Base-by-base conservation (phyloP, 2,329 filamentous ascomycete genomes). In the Claviceps lovelessii region DNA sequence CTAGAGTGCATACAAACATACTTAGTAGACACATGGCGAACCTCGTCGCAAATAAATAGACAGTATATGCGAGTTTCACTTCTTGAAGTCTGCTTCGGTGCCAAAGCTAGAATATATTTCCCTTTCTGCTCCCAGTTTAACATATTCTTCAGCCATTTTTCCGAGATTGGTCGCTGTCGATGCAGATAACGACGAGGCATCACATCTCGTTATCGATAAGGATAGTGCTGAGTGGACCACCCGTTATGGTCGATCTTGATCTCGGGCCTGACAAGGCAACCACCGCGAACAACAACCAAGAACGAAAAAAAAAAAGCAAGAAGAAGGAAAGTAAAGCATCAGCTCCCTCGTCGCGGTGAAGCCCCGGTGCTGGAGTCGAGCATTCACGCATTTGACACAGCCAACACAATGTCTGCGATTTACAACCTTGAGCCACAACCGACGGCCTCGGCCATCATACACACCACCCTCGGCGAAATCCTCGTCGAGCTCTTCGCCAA, bases 391-490 rank as follows among this genome's bases (percentile, higher is more conserved):
- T n/a, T 29, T 8, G 33, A 19, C 11, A n/a, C 31, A 44, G n/a
- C n/a, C n/a, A 33, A 50, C 15, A 51, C n/a, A 33, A 96, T 97
- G 91, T 91, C 89, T 55, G 77, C 87, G 48, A 84, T 90, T 56
- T 97, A 97, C 72, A 94, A 95, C 63, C 88, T 94, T 64, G 91
- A 96, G 71, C 91, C 93, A 53, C 89, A 91, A 65, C 89, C 93
- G 49, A 96, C 91, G 56, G 93, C 87, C 28, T 95, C 93, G 60
- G 89, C 88, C 55, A 84, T 96, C 61, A 77, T 98, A 46, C 85
- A 94, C 70, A 98, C 93, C 10, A 95, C 88, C 7, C 76, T 85
- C 49, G 93, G 93, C 69, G 90, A 95, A 64, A 79, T 98, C 56
- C 84, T 87, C 42, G 80, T 98, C 70, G 89, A 95, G 70, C 83